These are phyloP conservation scores for Endothia cerciana DNA, from an alignment of 2,329 filamentous ascomycete species.

Conservation along the genomic window DNA sequence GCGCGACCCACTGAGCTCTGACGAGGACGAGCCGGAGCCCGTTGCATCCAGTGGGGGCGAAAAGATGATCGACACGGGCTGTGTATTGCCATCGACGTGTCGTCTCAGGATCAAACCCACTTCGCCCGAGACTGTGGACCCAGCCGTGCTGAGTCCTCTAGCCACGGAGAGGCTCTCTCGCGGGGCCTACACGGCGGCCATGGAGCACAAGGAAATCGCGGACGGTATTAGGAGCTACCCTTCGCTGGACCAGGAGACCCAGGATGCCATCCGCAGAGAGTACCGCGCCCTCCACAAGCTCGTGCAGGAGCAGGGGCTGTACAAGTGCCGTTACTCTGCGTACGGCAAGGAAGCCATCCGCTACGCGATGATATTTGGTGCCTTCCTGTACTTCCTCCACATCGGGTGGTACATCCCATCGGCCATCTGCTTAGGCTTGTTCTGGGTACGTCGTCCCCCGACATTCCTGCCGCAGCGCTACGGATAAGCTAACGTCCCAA, in stretches of 20 bases:
- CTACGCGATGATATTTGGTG: conserved; percentile 54
- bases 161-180: conserved; percentile 23
- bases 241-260: conserved; percentile 56
- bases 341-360: conserved; percentile 63
- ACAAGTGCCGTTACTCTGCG: conserved; percentile 60
- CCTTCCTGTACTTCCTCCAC: conserved; percentile 51
- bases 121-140: not conserved
- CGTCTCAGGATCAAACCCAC: conserved; percentile 1
- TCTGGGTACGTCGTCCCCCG: conserved; percentile 53
- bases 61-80: conserved; percentile 1
- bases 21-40: conserved; percentile 19
- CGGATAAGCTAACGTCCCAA: conserved; percentile 28
- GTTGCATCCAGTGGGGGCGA: not conserved
- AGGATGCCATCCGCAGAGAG: conserved; percentile 57
- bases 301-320: conserved; percentile 59
- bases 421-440: conserved; percentile 61
- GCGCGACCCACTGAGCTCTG: conserved; percentile 24
- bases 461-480: not conserved
- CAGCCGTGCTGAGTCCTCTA: not conserved
- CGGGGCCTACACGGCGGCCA: conserved; percentile 28
- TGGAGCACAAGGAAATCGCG: conserved; percentile 29
- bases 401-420: conserved; percentile 61
- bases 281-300: conserved; percentile 61
- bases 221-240: conserved; percentile 48
- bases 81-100: not conserved